A percentile compares a stretch with the other conserved stretches of the same genome.
Evolutionary conservation across 257 asterid genomes (phyloP).

Genomic region (Solanum neorickii): DNA sequence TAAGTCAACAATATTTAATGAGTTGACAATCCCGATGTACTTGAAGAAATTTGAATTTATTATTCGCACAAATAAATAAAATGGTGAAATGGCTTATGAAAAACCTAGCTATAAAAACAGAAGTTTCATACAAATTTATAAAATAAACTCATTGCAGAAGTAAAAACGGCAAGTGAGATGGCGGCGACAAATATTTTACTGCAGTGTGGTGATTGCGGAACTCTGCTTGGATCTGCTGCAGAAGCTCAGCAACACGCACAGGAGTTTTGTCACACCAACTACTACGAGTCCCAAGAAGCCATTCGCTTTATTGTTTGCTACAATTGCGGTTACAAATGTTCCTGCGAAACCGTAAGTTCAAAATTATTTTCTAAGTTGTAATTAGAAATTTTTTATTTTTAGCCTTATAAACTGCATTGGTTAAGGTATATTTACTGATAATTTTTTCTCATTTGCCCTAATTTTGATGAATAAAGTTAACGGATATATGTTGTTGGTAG

Average conservation of each 20-base stretch:
- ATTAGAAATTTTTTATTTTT: not conserved
- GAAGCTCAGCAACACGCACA: conserved; percentile 95
- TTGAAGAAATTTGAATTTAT: no score
- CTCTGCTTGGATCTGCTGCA: conserved; percentile 63
- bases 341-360: conserved; percentile 57
- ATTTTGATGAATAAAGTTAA: not conserved
- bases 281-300: conserved; percentile 71
- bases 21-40: not conserved
- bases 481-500: fast-evolving
- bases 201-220: conserved; percentile 87
- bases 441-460: not conserved
- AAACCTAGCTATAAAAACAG: not conserved
- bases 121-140: not conserved
- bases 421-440: not conserved
- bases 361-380: not conserved
- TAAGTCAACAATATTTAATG: not conserved
- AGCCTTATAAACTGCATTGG: not conserved
- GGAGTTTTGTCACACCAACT: conserved; percentile 58
- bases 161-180: conserved; percentile 10
- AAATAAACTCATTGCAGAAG: not conserved
- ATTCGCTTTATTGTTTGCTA: conserved; percentile 65
- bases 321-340: conserved; percentile 67
- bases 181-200: conserved; percentile 38
- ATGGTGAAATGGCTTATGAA: not conserved
- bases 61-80: not conserved